phyloP scores from a whole-genome alignment of 768 basidiomycete species.

The Cystoderma amianthinum region DNA sequence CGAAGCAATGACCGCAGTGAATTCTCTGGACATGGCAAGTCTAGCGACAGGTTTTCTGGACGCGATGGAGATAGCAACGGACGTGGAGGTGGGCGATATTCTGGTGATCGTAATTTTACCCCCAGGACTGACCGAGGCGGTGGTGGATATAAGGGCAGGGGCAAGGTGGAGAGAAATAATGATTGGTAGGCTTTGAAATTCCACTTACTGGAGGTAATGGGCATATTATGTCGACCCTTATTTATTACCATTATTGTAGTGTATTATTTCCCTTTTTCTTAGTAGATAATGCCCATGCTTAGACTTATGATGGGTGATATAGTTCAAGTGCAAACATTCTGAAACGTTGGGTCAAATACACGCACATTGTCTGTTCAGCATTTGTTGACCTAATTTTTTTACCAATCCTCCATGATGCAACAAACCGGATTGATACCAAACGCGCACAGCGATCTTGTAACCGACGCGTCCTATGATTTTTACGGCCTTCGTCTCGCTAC shows the following conservation, averaged over 20 bases:
- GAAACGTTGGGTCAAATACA: no score
- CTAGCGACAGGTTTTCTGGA: no score
- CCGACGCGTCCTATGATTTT: constrained; percentile 86
- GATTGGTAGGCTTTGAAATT: neutral
- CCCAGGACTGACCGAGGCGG: neutral
- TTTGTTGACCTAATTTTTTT: no score
- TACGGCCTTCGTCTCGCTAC: constrained; percentile 82
- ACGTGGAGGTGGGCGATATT: neutral
- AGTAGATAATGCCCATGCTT: no score
- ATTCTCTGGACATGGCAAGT: neutral
- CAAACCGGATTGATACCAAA: constrained; percentile 76
- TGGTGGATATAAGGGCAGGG: no score
- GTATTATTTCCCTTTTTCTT: no score
- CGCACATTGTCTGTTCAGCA: no score
- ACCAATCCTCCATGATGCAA: no score
- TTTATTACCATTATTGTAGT: no score
- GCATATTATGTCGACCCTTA: no score
- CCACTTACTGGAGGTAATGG: neutral
- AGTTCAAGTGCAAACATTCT: no score
- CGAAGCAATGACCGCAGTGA: neutral
- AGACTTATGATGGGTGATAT: no score
- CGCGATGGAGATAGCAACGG: neutral
- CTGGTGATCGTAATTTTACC: neutral
- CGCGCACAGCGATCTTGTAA: constrained; percentile 76
- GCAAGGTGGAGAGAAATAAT: neutral